These are phyloP conservation scores for Diaporthe ilicicola DNA, from an alignment of 2,329 filamentous ascomycete genomes.

Conservation along the genomic window DNA sequence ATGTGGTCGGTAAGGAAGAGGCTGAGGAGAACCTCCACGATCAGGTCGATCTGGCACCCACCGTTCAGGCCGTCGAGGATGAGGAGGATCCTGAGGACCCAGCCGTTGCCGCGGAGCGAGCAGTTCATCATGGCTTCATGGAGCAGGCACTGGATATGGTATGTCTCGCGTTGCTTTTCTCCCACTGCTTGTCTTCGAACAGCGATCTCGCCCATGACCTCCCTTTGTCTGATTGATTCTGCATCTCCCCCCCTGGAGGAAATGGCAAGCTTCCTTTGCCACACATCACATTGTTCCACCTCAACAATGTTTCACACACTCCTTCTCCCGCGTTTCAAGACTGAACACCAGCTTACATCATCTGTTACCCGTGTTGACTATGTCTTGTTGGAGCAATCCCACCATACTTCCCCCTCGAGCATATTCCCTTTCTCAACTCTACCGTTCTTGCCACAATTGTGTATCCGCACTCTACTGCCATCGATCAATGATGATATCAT, in stretches of 20 bases:
- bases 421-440: neutral
- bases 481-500: neutral
- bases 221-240: neutral
- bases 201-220: neutral
- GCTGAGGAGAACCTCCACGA: constrained; percentile 30
- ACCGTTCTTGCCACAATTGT: neutral
- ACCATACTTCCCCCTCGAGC: neutral
- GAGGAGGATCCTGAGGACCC: constrained; percentile 42
- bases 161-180: constrained; percentile 39
- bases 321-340: constrained; percentile 37
- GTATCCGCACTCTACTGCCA: neutral
- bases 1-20: constrained; percentile 23
- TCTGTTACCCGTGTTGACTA: neutral
- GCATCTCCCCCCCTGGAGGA: neutral
- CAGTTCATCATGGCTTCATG: constrained; percentile 72
- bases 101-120: constrained; percentile 44
- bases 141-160: constrained; percentile 88
- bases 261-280: neutral
- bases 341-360: constrained; percentile 14
- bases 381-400: neutral
- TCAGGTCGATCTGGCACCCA: constrained; percentile 24
- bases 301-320: constrained; percentile 21
- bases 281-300: constrained; percentile 9
- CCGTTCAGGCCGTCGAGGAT: constrained; percentile 26
- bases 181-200: neutral